Conservation (phyloP, 352 stramenopile species). For the Pythium folliculosum region DNA sequence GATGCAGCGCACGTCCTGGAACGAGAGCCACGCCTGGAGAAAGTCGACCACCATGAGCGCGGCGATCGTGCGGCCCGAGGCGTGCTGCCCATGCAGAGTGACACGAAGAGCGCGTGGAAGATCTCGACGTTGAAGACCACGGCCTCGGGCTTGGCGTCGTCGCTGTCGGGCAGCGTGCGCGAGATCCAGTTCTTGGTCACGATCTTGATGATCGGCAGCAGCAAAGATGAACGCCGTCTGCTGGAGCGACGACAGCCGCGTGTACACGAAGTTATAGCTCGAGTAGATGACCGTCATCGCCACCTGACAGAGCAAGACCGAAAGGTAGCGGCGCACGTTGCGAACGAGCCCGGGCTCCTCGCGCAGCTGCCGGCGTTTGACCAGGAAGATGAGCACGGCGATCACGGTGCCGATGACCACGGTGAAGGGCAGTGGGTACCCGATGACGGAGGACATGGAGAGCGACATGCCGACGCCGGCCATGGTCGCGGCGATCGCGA, state of each 20-base stretch:
- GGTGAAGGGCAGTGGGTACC: slow-evolving; percentile 44
- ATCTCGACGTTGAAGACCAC: slow-evolving; percentile 31
- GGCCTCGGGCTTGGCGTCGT: slow-evolving; percentile 36
- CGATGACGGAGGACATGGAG: slow-evolving; percentile 16
- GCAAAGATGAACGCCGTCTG: slow-evolving; percentile 27
- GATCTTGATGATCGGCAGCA: slow-evolving; percentile 50
- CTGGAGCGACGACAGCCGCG: slow-evolving; percentile 1
- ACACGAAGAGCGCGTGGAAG: slow-evolving; percentile 32
- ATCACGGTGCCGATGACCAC: slow-evolving; percentile 35
- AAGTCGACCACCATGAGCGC: slow-evolving; percentile 21
- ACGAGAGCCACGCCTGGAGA: slow-evolving; percentile 12
- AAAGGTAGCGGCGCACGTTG: slow-evolving; percentile 1
- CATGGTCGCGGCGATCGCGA: not conserved
- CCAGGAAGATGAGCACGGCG: not conserved
- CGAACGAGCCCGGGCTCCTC: not conserved
- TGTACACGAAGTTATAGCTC: slow-evolving; percentile 24
- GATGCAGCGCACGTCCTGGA: slow-evolving; percentile 8
- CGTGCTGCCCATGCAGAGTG: slow-evolving; percentile 21
- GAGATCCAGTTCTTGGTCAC: slow-evolving; percentile 42
- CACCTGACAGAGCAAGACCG: slow-evolving; percentile 19
- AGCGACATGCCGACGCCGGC: not conserved
- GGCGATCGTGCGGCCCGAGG: slow-evolving; percentile 8
- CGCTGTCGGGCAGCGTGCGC: slow-evolving; percentile 15
- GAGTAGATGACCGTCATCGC: slow-evolving; percentile 24
- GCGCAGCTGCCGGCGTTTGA: not conserved